Base-by-base conservation (phyloP, 2,329 filamentous ascomycete genomes). In the Aphanoascus verrucosus region DNA sequence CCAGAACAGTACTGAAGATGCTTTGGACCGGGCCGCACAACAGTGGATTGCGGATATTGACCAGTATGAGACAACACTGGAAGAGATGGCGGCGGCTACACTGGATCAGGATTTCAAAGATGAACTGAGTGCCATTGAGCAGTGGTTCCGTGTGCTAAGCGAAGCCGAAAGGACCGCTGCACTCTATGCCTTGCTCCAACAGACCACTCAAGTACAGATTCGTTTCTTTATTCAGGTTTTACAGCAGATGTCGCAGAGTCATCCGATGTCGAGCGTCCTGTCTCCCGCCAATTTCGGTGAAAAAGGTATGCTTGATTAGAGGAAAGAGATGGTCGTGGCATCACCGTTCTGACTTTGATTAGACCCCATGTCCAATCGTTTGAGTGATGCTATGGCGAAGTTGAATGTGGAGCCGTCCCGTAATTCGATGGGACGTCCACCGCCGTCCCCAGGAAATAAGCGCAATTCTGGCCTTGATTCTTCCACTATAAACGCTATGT, bases 41-140 rank as follows among this genome's bases (percentile, higher is more conserved):
- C 90, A 98, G 72, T 98, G 93, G 93, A 91, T 98, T 63, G 89
- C 91, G 53, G 93, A 98, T 65, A 97, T 98, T 62, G 93, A 98
- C 68, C 91, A 97, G 70, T 96, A 96, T 65, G 93, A 98, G 76
- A 94, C 84, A n/a, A 98, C 93, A 1, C 73, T 98, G 64, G 93
- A 97, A 71, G 93, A 98, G 69, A 98, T 98, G 93, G 93, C 93
- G 42, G 90, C 91, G 32, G 93, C 93, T 28, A 97, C 93, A n/a
- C 77, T 97, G 52, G 93, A 98, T 67, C 93, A 98, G 74, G 93
- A 98, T 67, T 98, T 98, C 77, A 98, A 98, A 75, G 93, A 97
- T 71, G 93, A 98, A 72, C 80, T 98, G 57, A 96, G 89, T 67
- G 93, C 93, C 61, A 98, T 98, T 66, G 93, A 98, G 74, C 93